phyloP scores from a whole-genome alignment of 2,329 filamentous ascomycete species.

The Phoma herbarum region DNA sequence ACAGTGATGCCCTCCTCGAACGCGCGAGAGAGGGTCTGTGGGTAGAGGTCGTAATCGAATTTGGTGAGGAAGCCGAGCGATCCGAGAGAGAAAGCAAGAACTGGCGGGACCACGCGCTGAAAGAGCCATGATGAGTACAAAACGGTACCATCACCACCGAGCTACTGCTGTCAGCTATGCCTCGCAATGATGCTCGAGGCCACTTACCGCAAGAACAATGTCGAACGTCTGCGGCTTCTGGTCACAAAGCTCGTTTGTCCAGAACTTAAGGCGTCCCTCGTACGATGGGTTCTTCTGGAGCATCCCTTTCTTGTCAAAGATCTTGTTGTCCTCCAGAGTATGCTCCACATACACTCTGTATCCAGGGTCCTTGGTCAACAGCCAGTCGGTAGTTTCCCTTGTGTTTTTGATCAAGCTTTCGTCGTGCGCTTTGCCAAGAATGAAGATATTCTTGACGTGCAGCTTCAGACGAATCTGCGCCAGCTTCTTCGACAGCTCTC shows the following conservation, averaged over 20 bases:
- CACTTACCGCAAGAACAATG: constrained; percentile 78
- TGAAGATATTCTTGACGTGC: constrained; percentile 81
- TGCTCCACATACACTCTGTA: constrained; percentile 86
- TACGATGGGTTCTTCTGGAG: constrained; percentile 67
- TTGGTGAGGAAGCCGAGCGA: constrained; percentile 96
- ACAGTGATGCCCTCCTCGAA: constrained; percentile 88
- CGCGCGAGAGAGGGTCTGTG: constrained; percentile 72
- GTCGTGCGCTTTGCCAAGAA: constrained; percentile 93
- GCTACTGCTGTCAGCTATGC: constrained; percentile 41
- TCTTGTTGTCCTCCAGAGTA: constrained; percentile 72
- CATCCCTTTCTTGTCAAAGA: constrained; percentile 77
- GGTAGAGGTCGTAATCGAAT: constrained; percentile 85
- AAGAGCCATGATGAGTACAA: constrained; percentile 97
- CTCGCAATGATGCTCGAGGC: neutral
- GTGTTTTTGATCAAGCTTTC: constrained; percentile 79
- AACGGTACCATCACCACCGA: constrained; percentile 96
- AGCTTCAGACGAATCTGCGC: constrained; percentile 84
- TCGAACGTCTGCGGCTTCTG: constrained; percentile 87
- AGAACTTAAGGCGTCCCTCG: constrained; percentile 74
- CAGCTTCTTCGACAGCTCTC: constrained; percentile 86
- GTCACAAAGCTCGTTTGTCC: constrained; percentile 81
- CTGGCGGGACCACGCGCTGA: constrained; percentile 91
- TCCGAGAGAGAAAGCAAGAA: constrained; percentile 88
- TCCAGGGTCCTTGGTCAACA: constrained; percentile 73
- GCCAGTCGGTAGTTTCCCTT: constrained; percentile 79